phyloP scores from a whole-genome alignment of 1,284 basidiomycete genomes.

The Irpex lacteus region DNA sequence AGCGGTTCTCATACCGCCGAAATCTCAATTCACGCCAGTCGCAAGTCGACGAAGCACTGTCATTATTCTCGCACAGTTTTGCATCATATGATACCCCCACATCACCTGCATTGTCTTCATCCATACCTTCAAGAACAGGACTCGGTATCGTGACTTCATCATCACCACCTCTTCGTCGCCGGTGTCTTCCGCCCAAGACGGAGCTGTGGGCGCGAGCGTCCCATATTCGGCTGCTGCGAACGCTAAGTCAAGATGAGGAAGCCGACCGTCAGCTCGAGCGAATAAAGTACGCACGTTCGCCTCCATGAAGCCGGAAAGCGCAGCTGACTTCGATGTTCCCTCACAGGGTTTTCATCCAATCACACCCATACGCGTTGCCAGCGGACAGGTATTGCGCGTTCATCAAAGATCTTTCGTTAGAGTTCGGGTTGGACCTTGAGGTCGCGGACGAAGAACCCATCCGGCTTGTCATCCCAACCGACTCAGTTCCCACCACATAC shows the following conservation, averaged over 20 bases:
- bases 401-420: slow-evolving; percentile 6
- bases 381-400: slow-evolving; percentile 12
- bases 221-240: slow-evolving; percentile 10
- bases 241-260: slow-evolving; percentile 1
- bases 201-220: slow-evolving; percentile 17
- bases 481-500: not conserved
- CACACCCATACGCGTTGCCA: slow-evolving; percentile 15
- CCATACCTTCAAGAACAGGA: not conserved
- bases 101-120: not conserved
- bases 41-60: slow-evolving; percentile 10
- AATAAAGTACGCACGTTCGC: slow-evolving; percentile 5
- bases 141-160: not conserved
- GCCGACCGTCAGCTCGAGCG: not conserved
- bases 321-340: not conserved
- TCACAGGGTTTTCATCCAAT: slow-evolving; percentile 9
- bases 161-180: not conserved
- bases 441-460: not conserved
- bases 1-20: not conserved
- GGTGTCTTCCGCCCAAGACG: slow-evolving; percentile 10
- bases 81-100: slow-evolving; percentile 8
- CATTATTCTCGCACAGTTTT: slow-evolving; percentile 12
- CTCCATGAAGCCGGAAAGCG: not conserved
- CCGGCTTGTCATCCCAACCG: not conserved
- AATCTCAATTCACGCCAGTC: not conserved
- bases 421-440: slow-evolving; percentile 6